Conservation (phyloP, 176 grass and related monocot genomes). For the Carex pumila region DNA sequence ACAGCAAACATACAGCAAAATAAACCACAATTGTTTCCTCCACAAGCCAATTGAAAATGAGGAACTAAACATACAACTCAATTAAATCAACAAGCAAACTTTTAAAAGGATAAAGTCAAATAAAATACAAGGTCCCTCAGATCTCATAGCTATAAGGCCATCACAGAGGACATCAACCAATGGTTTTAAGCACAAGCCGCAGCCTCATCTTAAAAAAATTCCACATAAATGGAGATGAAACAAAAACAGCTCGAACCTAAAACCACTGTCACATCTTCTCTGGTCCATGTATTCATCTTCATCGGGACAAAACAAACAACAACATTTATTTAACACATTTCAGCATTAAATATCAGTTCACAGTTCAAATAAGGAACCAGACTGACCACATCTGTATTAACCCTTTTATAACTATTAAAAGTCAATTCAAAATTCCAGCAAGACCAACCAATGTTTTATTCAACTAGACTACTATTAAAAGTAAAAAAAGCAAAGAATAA, state of each 20-base stretch:
- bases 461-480: neutral
- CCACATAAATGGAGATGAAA: constrained; percentile 13
- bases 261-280: constrained; percentile 41
- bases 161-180: constrained; percentile 25
- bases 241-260: constrained; percentile 31
- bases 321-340: neutral
- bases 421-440: neutral
- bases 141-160: constrained; percentile 81
- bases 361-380: too few relatives aligned
- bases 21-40: neutral
- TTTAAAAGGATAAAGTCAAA: neutral
- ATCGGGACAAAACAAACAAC: constrained; percentile 23
- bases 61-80: neutral
- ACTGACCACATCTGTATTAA: too few relatives aligned
- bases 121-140: constrained; percentile 30
- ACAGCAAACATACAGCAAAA: too few relatives aligned
- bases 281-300: constrained; percentile 40
- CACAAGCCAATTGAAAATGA: neutral
- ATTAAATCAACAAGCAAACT: neutral
- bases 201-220: neutral
- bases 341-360: neutral
- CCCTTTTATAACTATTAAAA: neutral
- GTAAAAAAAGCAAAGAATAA: neutral
- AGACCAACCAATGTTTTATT: neutral
- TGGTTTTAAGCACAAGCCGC: constrained; percentile 42